Evolutionary conservation across 2,329 filamentous ascomycete species (phyloP).

Genomic region (Aspergillus felis): DNA sequence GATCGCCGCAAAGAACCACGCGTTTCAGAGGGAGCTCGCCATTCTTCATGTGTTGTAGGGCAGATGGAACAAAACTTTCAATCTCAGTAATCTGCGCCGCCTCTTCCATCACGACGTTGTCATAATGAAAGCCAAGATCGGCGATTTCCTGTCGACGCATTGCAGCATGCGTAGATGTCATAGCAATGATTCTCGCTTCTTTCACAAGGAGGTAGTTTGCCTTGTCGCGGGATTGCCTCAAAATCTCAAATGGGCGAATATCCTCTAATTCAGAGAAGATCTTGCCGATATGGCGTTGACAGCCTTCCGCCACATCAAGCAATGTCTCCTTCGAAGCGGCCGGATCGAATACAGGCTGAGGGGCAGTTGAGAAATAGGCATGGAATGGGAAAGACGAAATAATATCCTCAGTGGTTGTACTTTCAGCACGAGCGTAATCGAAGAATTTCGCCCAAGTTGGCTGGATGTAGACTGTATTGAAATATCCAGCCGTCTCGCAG

Average conservation of each 20-base stretch:
- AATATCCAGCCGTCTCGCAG: slow-evolving; percentile 95
- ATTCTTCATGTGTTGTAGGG: slow-evolving; percentile 76
- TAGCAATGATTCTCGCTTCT: slow-evolving; percentile 95
- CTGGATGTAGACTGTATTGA: slow-evolving; percentile 85
- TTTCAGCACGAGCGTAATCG: slow-evolving; percentile 57
- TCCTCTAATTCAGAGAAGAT: slow-evolving; percentile 92
- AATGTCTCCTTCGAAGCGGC: slow-evolving; percentile 62
- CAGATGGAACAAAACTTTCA: slow-evolving; percentile 91
- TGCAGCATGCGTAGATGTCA: slow-evolving; percentile 97
- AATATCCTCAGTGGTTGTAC: slow-evolving; percentile 59
- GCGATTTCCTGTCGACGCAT: slow-evolving; percentile 91
- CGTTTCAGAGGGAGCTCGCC: slow-evolving; percentile 75
- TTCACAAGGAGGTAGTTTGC: slow-evolving; percentile 93
- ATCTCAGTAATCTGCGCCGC: slow-evolving; percentile 97
- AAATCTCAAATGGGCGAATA: slow-evolving; percentile 89
- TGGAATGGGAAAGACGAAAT: slow-evolving; percentile 80
- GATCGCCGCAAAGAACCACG: slow-evolving; percentile 89
- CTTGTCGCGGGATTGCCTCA: slow-evolving; percentile 84
- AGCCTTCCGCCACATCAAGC: slow-evolving; percentile 75
- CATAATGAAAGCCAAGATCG: slow-evolving; percentile 89
- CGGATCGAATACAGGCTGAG: slow-evolving; percentile 75
- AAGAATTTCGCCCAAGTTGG: slow-evolving; percentile 86
- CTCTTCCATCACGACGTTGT: slow-evolving; percentile 98
- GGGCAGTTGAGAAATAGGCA: slow-evolving; percentile 78
- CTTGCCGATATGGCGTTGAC: slow-evolving; percentile 81